Percentiles rank a stretch among this genome's conserved stretches.
Evolutionary conservation across 306 rosid species (phyloP).

Genomic region (Citrullus mucosospermus): DNA sequence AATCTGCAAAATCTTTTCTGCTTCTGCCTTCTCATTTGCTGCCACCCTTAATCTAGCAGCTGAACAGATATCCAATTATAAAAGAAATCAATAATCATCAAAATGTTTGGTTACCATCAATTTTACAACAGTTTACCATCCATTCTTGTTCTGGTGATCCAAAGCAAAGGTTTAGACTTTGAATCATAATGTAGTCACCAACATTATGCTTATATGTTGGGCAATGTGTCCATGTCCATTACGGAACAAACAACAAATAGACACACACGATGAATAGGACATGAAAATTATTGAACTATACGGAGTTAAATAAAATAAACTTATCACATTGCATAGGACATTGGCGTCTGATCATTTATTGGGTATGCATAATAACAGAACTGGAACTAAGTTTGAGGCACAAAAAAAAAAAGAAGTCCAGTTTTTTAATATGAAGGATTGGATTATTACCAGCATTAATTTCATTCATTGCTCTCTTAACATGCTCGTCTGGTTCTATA

Average conservation of each 20-base stretch:
- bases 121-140: too few relatives aligned
- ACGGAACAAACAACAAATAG: too few relatives aligned
- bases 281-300: too few relatives aligned
- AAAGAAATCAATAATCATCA: background rate
- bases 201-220: too few relatives aligned
- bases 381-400: too few relatives aligned
- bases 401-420: background rate
- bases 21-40: conserved; percentile 91
- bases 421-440: background rate
- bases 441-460: conserved; percentile 70
- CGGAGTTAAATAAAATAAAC: background rate
- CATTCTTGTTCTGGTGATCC: too few relatives aligned
- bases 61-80: conserved; percentile 15
- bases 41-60: conserved; percentile 91
- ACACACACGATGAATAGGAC: too few relatives aligned
- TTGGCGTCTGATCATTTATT: background rate
- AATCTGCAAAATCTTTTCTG: conserved; percentile 78
- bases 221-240: too few relatives aligned
- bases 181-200: too few relatives aligned
- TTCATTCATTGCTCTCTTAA: conserved; percentile 94
- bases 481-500: conserved; percentile 81
- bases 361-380: too few relatives aligned
- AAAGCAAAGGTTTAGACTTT: too few relatives aligned
- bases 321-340: background rate
- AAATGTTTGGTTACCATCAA: background rate